A percentile compares a stretch with the other conserved stretches of the same genome.
These are phyloP conservation scores for Ormosia emarginata DNA, from an alignment of 306 rosid species.

Conservation along the genomic window DNA sequence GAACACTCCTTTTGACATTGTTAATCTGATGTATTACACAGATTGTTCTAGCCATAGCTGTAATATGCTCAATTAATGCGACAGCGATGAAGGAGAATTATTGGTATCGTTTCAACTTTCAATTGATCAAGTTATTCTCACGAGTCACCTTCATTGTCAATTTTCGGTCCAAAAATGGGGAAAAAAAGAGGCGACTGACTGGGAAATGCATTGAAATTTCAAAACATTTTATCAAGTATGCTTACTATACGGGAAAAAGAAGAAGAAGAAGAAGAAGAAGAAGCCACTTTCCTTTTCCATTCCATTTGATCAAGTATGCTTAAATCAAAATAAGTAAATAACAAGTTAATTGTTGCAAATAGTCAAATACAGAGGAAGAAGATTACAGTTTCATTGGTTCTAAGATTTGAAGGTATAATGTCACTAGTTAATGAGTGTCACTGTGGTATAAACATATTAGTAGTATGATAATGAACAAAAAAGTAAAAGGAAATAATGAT, in stretches of 20 bases:
- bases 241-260: neutral
- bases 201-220: neutral
- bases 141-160: neutral
- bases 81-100: neutral
- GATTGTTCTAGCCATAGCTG: neutral
- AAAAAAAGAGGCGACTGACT: neutral
- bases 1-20: neutral
- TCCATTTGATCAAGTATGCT: too few species aligned
- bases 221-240: neutral
- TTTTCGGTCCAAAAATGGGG: neutral
- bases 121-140: neutral
- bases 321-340: neutral
- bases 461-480: neutral
- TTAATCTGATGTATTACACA: neutral
- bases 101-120: neutral
- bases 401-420: slow-evolving; percentile 8
- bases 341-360: neutral
- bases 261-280: neutral
- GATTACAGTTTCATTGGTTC: neutral
- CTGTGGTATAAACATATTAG: slow-evolving; percentile 10
- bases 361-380: neutral
- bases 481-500: neutral
- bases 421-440: slow-evolving; percentile 9
- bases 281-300: neutral
- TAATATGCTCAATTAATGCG: neutral